phyloP scores from a whole-genome alignment of 2,329 filamentous ascomycete species.

The Botrytis squamosa region DNA sequence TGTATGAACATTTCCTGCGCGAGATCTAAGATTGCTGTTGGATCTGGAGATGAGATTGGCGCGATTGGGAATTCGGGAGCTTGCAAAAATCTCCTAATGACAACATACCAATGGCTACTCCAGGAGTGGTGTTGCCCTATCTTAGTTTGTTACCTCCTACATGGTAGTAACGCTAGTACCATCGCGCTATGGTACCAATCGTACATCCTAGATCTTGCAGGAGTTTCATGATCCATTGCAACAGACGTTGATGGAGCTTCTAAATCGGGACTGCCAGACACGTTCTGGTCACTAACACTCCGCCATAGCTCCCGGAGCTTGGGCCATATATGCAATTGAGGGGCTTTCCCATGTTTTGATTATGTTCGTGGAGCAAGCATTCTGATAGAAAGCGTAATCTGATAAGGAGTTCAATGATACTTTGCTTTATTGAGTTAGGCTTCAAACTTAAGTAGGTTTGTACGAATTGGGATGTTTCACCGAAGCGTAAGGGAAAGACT shows the following conservation, averaged over 20 bases:
- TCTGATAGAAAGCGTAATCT: background rate
- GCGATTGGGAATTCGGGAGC: background rate
- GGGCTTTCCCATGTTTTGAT: background rate
- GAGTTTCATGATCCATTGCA: background rate
- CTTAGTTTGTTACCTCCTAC: conserved; percentile 3
- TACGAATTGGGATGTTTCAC: background rate
- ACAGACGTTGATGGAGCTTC: conserved; percentile 8
- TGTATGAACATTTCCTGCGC: background rate
- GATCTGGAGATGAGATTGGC: background rate
- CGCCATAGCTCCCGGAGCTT: conserved; percentile 9
- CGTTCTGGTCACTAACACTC: background rate
- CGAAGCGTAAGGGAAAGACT: background rate
- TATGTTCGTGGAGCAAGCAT: background rate
- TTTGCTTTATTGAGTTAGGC: background rate
- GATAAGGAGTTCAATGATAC: background rate
- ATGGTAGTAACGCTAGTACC: background rate
- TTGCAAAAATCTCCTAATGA: conserved; percentile 12
- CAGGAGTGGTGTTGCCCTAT: conserved; percentile 8
- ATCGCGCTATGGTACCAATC: background rate
- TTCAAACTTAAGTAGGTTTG: background rate
- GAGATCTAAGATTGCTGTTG: background rate
- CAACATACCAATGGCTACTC: conserved; percentile 5
- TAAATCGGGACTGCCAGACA: conserved; percentile 7
- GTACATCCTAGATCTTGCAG: conserved; percentile 5
- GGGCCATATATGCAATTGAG: background rate